These are phyloP conservation scores for Cubamyces sp. DNA, from an alignment of 768 basidiomycete genomes.

Conservation along the genomic window DNA sequence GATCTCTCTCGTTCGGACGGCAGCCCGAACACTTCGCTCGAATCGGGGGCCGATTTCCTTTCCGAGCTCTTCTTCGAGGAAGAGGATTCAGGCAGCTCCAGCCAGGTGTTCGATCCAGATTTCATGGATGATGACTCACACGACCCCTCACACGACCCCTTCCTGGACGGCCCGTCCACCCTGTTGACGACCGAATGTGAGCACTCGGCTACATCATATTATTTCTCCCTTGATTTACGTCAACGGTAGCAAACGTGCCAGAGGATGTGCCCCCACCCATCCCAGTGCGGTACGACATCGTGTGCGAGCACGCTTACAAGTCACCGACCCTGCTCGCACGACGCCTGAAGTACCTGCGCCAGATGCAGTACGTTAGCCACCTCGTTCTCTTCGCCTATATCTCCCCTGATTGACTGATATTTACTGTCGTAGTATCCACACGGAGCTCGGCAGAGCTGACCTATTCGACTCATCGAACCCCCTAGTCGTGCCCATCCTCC, in stretches of 20 bases:
- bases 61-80: constrained; percentile 1
- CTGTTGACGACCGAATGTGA: too few species aligned
- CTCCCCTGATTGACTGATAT: not conserved
- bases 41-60: not conserved
- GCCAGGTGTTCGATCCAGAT: not conserved
- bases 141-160: not conserved
- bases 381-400: not conserved
- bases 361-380: not conserved
- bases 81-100: not conserved
- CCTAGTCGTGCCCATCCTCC: not conserved
- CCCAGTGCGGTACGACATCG: not conserved
- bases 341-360: constrained; percentile 5
- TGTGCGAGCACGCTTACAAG: not conserved
- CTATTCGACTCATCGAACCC: not conserved
- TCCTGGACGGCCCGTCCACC: not conserved
- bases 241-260: not conserved
- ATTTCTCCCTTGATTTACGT: too few species aligned
- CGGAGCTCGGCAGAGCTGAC: not conserved
- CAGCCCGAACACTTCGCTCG: not conserved
- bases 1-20: not conserved
- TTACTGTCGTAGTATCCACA: not conserved
- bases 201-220: too few species aligned
- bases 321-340: not conserved
- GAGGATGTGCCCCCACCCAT: not conserved
- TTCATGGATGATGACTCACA: not conserved